Conservation (phyloP, 371 early-diverging fungal species). For the Mucor circinelloides region DNA sequence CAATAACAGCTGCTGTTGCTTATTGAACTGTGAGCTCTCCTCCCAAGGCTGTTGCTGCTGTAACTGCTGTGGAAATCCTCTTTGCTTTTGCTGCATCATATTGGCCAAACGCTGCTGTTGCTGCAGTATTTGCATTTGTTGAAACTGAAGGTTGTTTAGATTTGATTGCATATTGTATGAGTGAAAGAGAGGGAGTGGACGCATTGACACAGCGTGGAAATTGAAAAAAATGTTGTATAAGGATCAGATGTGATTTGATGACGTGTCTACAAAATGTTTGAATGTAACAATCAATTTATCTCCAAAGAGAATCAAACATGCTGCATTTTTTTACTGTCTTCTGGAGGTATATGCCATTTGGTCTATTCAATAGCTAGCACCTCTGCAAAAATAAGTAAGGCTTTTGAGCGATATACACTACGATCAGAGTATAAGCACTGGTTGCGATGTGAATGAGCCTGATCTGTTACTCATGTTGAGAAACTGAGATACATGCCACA, state of each 20-base stretch:
- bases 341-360: too few species aligned
- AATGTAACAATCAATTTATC: not conserved
- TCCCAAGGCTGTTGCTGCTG: not conserved
- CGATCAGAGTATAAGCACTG: too few species aligned
- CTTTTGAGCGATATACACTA: too few species aligned
- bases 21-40: not conserved
- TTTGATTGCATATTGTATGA: slow-evolving; percentile 9
- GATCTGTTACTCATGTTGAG: too few species aligned
- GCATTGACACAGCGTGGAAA: not conserved
- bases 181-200: not conserved
- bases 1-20: not conserved
- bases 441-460: not conserved
- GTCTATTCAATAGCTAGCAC: too few species aligned
- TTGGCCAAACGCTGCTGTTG: slow-evolving; percentile 18
- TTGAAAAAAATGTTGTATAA: not conserved
- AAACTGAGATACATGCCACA: too few species aligned
- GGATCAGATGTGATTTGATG: not conserved
- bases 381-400: too few species aligned
- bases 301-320: not conserved
- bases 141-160: slow-evolving; percentile 14
- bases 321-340: not conserved
- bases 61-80: not conserved
- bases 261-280: not conserved
- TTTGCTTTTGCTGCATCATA: slow-evolving; percentile 20
- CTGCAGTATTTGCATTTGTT: slow-evolving; percentile 13